Conservation (phyloP, 345 rosid species). For the Salix purpurea region DNA sequence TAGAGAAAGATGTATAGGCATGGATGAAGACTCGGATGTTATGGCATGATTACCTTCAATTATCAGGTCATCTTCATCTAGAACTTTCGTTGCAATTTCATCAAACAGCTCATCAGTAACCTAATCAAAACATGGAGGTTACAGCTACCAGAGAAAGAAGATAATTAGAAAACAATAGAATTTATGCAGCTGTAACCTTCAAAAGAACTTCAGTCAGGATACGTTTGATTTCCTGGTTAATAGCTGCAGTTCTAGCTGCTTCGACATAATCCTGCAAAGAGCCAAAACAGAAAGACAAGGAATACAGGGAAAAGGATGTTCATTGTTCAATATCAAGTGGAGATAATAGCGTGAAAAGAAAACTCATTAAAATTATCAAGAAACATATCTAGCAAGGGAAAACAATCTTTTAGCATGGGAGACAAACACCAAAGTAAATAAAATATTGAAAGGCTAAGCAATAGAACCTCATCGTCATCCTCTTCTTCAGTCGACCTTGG, state of each 20-base stretch:
- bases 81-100: constrained; percentile 93
- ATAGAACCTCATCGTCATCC: constrained; percentile 77
- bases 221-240: constrained; percentile 91
- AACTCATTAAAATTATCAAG: not conserved
- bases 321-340: constrained; percentile 1
- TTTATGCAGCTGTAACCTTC: constrained; percentile 49
- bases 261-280: constrained; percentile 72
- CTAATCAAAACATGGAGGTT: constrained; percentile 38
- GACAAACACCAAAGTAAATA: not conserved
- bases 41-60: constrained; percentile 50
- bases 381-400: not conserved
- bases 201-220: constrained; percentile 89
- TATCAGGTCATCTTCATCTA: constrained; percentile 59
- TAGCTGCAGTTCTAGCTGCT: constrained; percentile 61
- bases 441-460: constrained; percentile 8
- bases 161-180: constrained; percentile 16
- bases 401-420: not conserved
- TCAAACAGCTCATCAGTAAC: constrained; percentile 92
- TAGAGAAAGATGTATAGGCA: not conserved
- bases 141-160: constrained; percentile 11
- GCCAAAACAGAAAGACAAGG: not conserved
- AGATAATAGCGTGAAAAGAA: not conserved
- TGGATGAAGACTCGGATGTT: not conserved
- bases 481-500: constrained; percentile 76
- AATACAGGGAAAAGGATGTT: not conserved